These are phyloP conservation scores for Komagataella populi DNA, from an alignment of 805 yeast genomes.

Conservation along the genomic window DNA sequence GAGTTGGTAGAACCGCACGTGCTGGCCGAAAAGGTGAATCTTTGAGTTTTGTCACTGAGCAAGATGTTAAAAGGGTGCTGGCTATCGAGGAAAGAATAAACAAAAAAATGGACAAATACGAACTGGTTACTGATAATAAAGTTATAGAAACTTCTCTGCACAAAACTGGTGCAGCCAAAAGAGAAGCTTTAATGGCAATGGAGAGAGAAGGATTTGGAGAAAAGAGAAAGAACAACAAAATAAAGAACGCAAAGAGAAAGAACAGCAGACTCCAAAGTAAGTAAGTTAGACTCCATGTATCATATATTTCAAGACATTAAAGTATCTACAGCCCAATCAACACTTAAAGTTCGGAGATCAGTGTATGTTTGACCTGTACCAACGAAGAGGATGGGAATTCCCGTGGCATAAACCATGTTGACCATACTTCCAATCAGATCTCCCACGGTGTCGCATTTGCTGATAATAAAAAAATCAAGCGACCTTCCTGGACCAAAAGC, in stretches of 20 bases:
- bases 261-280: slow-evolving; percentile 3
- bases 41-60: slow-evolving; percentile 70
- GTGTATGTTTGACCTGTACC: slow-evolving; percentile 98
- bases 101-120: slow-evolving; percentile 66
- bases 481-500: slow-evolving; percentile 80
- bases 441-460: slow-evolving; percentile 96
- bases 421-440: slow-evolving; percentile 94
- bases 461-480: slow-evolving; percentile 81
- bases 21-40: slow-evolving; percentile 88
- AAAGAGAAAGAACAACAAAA: slow-evolving; percentile 36
- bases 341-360: slow-evolving; percentile 79
- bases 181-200: slow-evolving; percentile 90
- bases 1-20: slow-evolving; percentile 96
- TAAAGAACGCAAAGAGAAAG: slow-evolving; percentile 14
- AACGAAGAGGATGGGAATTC: slow-evolving; percentile 87
- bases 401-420: slow-evolving; percentile 93
- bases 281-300: not conserved
- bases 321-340: slow-evolving; percentile 83
- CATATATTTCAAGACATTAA: slow-evolving; percentile 40
- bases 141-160: slow-evolving; percentile 64
- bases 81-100: slow-evolving; percentile 81
- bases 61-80: slow-evolving; percentile 68
- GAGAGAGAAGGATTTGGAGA: slow-evolving; percentile 85
- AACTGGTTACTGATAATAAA: slow-evolving; percentile 57
- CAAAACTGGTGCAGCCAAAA: slow-evolving; percentile 65